phyloP scores from a whole-genome alignment of 1,139 yeast species.

The Magnusiomyces fungicola region DNA sequence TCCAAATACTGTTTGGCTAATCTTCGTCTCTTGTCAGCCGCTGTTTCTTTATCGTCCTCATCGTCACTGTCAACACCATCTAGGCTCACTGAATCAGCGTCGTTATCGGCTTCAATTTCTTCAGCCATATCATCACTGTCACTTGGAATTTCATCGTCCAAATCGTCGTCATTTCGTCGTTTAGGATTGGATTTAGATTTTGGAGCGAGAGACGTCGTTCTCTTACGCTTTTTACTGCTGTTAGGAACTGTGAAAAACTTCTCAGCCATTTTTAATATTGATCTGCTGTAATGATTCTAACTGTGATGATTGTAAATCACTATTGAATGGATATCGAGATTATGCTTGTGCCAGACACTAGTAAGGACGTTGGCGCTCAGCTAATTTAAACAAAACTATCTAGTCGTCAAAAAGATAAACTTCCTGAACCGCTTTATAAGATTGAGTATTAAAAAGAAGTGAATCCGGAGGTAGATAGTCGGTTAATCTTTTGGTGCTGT shows the following conservation, averaged over 20 bases:
- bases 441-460: too few relatives aligned
- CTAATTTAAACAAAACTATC: too few relatives aligned
- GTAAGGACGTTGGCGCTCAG: too few relatives aligned
- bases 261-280: constrained; percentile 26
- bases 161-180: constrained; percentile 8
- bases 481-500: too few relatives aligned
- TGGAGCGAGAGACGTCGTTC: constrained; percentile 1
- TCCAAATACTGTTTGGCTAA: constrained; percentile 89
- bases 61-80: constrained; percentile 16
- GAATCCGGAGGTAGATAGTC: too few relatives aligned
- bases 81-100: constrained; percentile 15
- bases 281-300: too few relatives aligned
- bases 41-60: constrained; percentile 58
- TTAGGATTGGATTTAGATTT: constrained; percentile 2
- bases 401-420: too few relatives aligned
- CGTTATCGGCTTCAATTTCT: constrained; percentile 23
- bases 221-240: constrained; percentile 18
- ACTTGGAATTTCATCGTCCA: constrained; percentile 29
- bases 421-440: too few relatives aligned
- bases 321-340: too few relatives aligned
- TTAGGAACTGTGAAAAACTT: constrained; percentile 28
- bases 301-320: too few relatives aligned
- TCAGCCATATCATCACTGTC: constrained; percentile 23
- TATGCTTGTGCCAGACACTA: too few relatives aligned
- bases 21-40: constrained; percentile 90